Evolutionary conservation across 495 filamentous ascomycete species (phyloP).

Genomic region (Cudoniella acicularis): DNA sequence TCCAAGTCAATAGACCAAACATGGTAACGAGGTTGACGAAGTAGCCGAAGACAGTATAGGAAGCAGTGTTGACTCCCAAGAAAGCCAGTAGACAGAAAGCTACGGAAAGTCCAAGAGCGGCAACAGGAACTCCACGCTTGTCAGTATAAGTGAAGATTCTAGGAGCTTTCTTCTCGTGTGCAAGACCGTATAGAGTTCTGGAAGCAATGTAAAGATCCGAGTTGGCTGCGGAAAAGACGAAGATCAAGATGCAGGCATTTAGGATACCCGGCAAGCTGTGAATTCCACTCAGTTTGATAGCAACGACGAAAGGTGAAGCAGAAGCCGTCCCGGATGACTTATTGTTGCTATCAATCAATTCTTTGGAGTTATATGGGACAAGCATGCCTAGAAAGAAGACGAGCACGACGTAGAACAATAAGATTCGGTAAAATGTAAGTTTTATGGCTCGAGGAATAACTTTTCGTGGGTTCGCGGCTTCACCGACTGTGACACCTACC

Average conservation of each 20-base stretch:
- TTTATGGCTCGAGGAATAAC: slow-evolving; percentile 66
- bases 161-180: slow-evolving; percentile 73
- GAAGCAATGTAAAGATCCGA: slow-evolving; percentile 84
- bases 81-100: slow-evolving; percentile 67
- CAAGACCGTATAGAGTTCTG: slow-evolving; percentile 75
- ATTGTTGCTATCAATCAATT: slow-evolving; percentile 49
- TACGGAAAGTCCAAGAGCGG: slow-evolving; percentile 58
- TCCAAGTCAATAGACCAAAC: slow-evolving; percentile 78
- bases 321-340: slow-evolving; percentile 55
- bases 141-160: slow-evolving; percentile 67
- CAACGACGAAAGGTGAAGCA: slow-evolving; percentile 69
- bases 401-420: slow-evolving; percentile 66
- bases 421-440: slow-evolving; percentile 66
- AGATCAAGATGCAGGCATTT: slow-evolving; percentile 66
- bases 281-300: slow-evolving; percentile 61
- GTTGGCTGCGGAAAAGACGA: slow-evolving; percentile 68
- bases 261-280: slow-evolving; percentile 55
- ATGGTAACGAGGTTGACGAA: slow-evolving; percentile 83
- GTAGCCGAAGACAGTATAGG: slow-evolving; percentile 71
- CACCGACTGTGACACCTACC: slow-evolving; percentile 71
- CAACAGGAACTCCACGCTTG: slow-evolving; percentile 69
- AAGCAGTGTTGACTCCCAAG: slow-evolving; percentile 69
- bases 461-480: slow-evolving; percentile 65
- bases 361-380: slow-evolving; percentile 52
- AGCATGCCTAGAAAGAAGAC: slow-evolving; percentile 70